Evolutionary conservation across 106 monocot genomes (phyloP).

Genomic region (Platanthera zijinensis): DNA sequence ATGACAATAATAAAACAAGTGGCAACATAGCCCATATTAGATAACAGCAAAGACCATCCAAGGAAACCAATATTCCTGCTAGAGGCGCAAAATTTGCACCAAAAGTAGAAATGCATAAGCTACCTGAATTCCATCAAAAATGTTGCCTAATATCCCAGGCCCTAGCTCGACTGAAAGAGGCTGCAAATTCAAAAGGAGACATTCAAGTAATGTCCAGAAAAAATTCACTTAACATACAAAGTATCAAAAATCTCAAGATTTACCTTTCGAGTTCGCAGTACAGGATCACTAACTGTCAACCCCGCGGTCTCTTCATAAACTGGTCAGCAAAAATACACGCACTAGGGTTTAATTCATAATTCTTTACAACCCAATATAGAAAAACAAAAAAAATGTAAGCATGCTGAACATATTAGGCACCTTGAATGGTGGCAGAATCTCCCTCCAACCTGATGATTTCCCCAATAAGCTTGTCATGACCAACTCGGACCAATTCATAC

Average conservation of each 20-base stretch:
- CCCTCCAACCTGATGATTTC: conserved; percentile 98
- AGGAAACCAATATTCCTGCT: not conserved
- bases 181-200: conserved; percentile 24
- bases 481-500: conserved; percentile 98
- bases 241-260: not conserved
- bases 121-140: conserved; percentile 99
- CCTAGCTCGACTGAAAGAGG: conserved; percentile 98
- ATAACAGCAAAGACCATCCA: not conserved
- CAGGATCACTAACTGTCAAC: conserved; percentile 94
- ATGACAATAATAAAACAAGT: not conserved
- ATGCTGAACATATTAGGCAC: conserved; percentile 8
- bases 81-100: not conserved
- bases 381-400: not conserved
- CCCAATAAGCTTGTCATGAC: conserved; percentile 95
- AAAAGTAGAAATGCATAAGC: not conserved
- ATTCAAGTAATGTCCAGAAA: not conserved
- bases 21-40: not conserved
- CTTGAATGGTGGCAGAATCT: conserved; percentile 98
- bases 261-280: conserved; percentile 93
- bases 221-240: not conserved
- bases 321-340: conserved; percentile 15
- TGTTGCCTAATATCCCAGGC: conserved; percentile 98
- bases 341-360: not conserved
- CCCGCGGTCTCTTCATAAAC: conserved; percentile 99
- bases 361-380: not conserved